A percentile compares a stretch with the other conserved stretches of the same genome.
phyloP scores from a whole-genome alignment of 306 rosid species.

The Biancaea sappan region DNA sequence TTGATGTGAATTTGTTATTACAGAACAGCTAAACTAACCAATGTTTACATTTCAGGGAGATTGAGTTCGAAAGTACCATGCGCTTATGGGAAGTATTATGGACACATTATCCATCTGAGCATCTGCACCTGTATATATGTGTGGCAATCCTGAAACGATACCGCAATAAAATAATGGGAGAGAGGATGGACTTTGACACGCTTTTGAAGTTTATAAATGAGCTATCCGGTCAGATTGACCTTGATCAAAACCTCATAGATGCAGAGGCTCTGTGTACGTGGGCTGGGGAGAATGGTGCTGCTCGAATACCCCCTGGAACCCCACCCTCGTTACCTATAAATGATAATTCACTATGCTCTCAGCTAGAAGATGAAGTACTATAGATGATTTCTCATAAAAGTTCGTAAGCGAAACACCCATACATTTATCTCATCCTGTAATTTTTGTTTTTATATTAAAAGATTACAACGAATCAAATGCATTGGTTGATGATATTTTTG shows the following conservation, averaged over 20 bases:
- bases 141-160: slow-evolving; percentile 87
- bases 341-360: slow-evolving; percentile 60
- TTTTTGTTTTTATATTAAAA: not conserved
- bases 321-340: slow-evolving; percentile 91
- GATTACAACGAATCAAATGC: slow-evolving; percentile 23
- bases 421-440: slow-evolving; percentile 27
- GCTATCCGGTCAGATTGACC: slow-evolving; percentile 81
- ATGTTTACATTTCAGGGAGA: slow-evolving; percentile 62
- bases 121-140: slow-evolving; percentile 87
- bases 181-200: slow-evolving; percentile 95
- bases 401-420: slow-evolving; percentile 8
- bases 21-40: not conserved
- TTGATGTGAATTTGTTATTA: not conserved
- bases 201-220: slow-evolving; percentile 96
- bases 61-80: slow-evolving; percentile 78
- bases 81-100: slow-evolving; percentile 94
- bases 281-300: slow-evolving; percentile 92
- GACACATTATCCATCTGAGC: slow-evolving; percentile 90
- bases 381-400: slow-evolving; percentile 34
- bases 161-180: slow-evolving; percentile 79
- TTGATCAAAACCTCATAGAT: slow-evolving; percentile 78
- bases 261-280: slow-evolving; percentile 89
- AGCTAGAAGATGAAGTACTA: slow-evolving; percentile 63
- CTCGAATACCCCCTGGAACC: slow-evolving; percentile 97
- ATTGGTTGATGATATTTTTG: not conserved